Conservation (phyloP, 2,329 filamentous ascomycete species). For the Alternaria triticimaculans region DNA sequence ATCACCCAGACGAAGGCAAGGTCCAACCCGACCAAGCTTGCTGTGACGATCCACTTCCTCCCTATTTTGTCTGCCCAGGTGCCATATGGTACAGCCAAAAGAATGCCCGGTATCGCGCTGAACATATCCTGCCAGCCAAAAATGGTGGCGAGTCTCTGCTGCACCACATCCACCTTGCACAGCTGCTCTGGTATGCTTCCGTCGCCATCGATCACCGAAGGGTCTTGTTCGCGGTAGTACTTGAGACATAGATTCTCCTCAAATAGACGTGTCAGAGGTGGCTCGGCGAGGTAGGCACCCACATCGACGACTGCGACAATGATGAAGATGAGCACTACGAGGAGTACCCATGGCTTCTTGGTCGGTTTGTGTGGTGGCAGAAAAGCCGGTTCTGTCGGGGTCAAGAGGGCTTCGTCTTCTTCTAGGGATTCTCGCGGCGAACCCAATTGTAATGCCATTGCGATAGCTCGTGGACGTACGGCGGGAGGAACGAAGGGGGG, state of each 20-base stretch:
- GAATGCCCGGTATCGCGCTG: conserved; percentile 51
- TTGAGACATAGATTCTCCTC: conserved; percentile 58
- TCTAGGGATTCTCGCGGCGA: conserved; percentile 22
- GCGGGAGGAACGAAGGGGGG: not conserved
- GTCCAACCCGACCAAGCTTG: conserved; percentile 53
- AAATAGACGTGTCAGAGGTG: conserved; percentile 57
- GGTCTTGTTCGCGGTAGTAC: conserved; percentile 53
- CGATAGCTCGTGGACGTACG: not conserved
- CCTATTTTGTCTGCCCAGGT: conserved; percentile 57
- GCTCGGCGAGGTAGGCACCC: conserved; percentile 53
- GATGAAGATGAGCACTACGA: conserved; percentile 46
- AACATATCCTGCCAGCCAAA: conserved; percentile 60
- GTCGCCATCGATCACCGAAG: conserved; percentile 51
- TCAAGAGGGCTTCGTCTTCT: conserved; percentile 28
- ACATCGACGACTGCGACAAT: conserved; percentile 56
- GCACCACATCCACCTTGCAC: conserved; percentile 58
- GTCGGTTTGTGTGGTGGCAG: not conserved
- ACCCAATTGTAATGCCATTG: conserved; percentile 13
- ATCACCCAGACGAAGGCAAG: conserved; percentile 41
- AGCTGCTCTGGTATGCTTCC: conserved; percentile 55
- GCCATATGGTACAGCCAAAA: conserved; percentile 59
- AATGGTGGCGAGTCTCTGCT: conserved; percentile 58
- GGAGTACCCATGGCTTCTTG: conserved; percentile 42
- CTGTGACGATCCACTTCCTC: conserved; percentile 54
- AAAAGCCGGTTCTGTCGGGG: conserved; percentile 12